These are phyloP conservation scores for Fonsecaea monophora DNA, from an alignment of 2,329 filamentous ascomycete species.

Conservation along the genomic window DNA sequence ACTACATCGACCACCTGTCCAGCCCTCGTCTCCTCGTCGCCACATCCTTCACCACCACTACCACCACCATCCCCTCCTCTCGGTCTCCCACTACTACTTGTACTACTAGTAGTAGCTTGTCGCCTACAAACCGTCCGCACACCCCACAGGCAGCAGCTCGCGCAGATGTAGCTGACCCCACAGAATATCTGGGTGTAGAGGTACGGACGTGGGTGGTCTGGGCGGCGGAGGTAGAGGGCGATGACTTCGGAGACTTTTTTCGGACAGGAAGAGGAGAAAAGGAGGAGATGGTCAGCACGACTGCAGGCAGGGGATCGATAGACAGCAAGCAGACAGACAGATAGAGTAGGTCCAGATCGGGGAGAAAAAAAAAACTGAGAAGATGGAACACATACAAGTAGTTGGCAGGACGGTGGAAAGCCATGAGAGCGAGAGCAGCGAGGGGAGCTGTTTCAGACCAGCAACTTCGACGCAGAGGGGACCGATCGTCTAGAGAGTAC, in stretches of 20 bases:
- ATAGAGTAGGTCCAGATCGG: no score
- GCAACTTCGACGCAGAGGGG: slow-evolving; percentile 42
- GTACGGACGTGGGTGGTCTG: slow-evolving; percentile 52
- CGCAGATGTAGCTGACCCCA: slow-evolving; percentile 44
- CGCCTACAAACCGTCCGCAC: slow-evolving; percentile 19
- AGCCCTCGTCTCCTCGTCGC: no score
- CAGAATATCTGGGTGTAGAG: slow-evolving; percentile 60
- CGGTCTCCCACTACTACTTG: no score
- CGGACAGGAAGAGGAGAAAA: no score
- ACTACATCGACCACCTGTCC: no score
- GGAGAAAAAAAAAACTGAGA: background rate
- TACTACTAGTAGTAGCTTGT: background rate
- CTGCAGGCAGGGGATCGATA: no score
- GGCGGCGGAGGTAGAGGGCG: slow-evolving; percentile 57
- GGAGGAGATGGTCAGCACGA: no score
- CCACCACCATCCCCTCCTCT: no score
- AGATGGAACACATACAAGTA: slow-evolving; percentile 48
- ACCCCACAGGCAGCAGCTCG: slow-evolving; percentile 30
- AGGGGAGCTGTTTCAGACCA: slow-evolving; percentile 38
- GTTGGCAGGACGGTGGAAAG: slow-evolving; percentile 48
- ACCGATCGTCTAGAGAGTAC: slow-evolving; percentile 37
- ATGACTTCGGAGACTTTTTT: slow-evolving; percentile 57
- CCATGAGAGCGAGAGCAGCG: slow-evolving; percentile 40
- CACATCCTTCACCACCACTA: no score
- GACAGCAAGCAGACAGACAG: no score